Conservation (phyloP, 345 rosid species). For the Ricinus communis region DNA sequence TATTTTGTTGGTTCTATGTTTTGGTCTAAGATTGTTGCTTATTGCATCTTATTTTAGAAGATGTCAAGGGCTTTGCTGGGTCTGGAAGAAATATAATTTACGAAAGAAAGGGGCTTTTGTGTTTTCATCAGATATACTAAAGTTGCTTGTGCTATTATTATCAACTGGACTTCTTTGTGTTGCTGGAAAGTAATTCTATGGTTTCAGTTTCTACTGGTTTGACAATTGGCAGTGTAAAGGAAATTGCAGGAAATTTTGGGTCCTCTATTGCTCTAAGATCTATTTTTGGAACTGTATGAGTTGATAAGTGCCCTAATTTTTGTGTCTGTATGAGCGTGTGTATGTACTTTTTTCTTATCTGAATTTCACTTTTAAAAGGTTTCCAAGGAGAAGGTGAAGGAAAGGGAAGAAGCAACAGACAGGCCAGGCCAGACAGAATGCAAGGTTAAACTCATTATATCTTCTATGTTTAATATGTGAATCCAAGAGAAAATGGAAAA, state of each 20-base stretch:
- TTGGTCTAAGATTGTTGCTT: neutral
- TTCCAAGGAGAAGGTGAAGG: conserved; percentile 61
- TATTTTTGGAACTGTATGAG: neutral
- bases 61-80: neutral
- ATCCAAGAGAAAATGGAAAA: no score
- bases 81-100: conserved; percentile 1
- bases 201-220: neutral
- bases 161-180: neutral
- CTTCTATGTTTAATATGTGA: neutral
- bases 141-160: neutral
- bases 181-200: conserved; percentile 3
- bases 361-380: conserved; percentile 38
- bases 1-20: neutral
- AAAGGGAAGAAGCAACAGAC: conserved; percentile 59
- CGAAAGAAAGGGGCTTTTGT: neutral
- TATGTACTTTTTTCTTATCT: neutral
- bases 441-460: conserved; percentile 54
- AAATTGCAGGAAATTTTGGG: neutral
- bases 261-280: neutral
- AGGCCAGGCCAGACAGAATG: conserved; percentile 66
- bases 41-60: neutral
- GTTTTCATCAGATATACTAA: neutral
- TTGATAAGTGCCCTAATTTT: neutral
- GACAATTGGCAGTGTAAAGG: neutral
- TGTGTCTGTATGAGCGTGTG: no score